Evolutionary conservation across 140 eudicot species (phyloP).

Genomic region (Senecio squalidus): DNA sequence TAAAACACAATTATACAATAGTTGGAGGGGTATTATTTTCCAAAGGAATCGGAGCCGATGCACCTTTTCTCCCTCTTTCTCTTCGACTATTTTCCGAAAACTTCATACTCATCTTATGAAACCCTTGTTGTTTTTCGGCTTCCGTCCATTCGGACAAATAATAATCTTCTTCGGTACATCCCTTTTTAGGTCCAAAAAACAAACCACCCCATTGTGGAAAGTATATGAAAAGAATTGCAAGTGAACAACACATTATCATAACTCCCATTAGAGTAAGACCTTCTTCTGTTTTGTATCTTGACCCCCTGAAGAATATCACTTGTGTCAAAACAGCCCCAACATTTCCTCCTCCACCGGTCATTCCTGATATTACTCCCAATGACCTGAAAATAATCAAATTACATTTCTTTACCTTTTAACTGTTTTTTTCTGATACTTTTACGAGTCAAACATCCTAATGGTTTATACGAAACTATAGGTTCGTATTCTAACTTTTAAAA

Average conservation of each 20-base stretch:
- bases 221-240: conserved; percentile 47
- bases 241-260: conserved; percentile 74
- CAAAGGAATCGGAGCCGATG: conserved; percentile 19
- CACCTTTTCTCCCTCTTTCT: conserved; percentile 54
- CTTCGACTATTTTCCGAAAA: conserved; percentile 62
- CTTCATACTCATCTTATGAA: conserved; percentile 64
- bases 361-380: conserved; percentile 74
- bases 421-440: background rate
- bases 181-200: conserved; percentile 65
- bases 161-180: conserved; percentile 72
- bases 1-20: conserved; percentile 16
- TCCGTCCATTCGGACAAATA: conserved; percentile 71
- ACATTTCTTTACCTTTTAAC: background rate
- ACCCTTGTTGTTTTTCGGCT: conserved; percentile 53
- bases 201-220: conserved; percentile 98
- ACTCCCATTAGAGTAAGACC: conserved; percentile 77
- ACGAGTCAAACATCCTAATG: no score
- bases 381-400: conserved; percentile 40
- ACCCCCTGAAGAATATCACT: conserved; percentile 79
- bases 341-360: conserved; percentile 91
- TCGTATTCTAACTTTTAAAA: no score
- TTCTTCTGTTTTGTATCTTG: conserved; percentile 60
- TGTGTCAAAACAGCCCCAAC: conserved; percentile 92
- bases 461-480: no score
- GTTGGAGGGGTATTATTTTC: conserved; percentile 22